These are phyloP conservation scores for Teunomyces cretensis DNA, from an alignment of 805 yeast species.

Conservation along the genomic window DNA sequence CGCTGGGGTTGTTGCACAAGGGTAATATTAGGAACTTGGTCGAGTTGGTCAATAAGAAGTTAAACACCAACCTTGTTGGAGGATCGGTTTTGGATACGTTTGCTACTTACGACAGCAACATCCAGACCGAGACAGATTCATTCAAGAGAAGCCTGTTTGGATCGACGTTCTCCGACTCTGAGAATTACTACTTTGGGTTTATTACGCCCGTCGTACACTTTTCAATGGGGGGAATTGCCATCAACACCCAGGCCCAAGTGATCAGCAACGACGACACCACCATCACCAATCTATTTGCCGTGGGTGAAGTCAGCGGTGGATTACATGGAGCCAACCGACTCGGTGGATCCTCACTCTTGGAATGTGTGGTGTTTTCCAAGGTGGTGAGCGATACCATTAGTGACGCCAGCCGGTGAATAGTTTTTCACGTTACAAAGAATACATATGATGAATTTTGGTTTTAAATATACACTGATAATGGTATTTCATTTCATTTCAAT, in stretches of 20 bases:
- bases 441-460: neutral
- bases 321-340: conserved; percentile 64
- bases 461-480: neutral
- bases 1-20: conserved; percentile 23
- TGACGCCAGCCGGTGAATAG: neutral
- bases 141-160: conserved; percentile 37
- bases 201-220: conserved; percentile 47
- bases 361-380: conserved; percentile 61
- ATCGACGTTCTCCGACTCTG: conserved; percentile 12
- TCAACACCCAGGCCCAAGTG: conserved; percentile 19
- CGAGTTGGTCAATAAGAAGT: conserved; percentile 7
- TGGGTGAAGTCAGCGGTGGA: conserved; percentile 70
- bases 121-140: conserved; percentile 25
- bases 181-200: conserved; percentile 43
- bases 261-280: conserved; percentile 22
- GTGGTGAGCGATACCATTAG: conserved; percentile 24
- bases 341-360: conserved; percentile 57
- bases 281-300: conserved; percentile 53
- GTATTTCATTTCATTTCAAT: neutral
- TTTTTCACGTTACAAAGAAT: neutral
- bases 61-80: conserved; percentile 14
- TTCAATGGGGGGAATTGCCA: conserved; percentile 29
- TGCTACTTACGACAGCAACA: conserved; percentile 13
- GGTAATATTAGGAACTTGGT: conserved; percentile 22
- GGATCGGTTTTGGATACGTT: conserved; percentile 10